Conservation (phyloP, 768 basidiomycete species). For the Plicaturopsis crispa region DNA sequence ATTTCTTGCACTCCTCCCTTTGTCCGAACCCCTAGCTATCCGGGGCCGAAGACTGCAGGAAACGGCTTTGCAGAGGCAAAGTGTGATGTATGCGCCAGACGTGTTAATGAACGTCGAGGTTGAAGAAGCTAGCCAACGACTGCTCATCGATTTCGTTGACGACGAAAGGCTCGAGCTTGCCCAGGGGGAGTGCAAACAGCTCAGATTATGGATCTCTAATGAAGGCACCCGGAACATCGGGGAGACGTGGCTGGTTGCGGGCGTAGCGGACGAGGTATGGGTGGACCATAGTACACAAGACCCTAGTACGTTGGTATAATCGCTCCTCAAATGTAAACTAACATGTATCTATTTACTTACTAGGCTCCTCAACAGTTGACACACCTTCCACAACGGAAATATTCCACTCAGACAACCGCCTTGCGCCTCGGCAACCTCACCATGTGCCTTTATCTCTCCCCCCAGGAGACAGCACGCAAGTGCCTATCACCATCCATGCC, state of each 20-base stretch:
- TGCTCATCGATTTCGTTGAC: slow-evolving; percentile 50
- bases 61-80: slow-evolving; percentile 63
- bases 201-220: slow-evolving; percentile 59
- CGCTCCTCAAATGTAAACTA: too few relatives aligned
- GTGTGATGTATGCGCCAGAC: slow-evolving; percentile 67
- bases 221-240: slow-evolving; percentile 48
- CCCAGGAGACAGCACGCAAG: slow-evolving; percentile 40
- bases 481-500: slow-evolving; percentile 52
- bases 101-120: slow-evolving; percentile 52
- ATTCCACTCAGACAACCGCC: slow-evolving; percentile 43
- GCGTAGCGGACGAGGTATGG: slow-evolving; percentile 59
- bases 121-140: slow-evolving; percentile 54
- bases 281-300: slow-evolving; percentile 22
- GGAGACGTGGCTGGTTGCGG: slow-evolving; percentile 68
- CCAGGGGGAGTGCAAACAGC: slow-evolving; percentile 60
- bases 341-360: too few relatives aligned
- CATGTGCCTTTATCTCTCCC: slow-evolving; percentile 30
- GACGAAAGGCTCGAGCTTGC: slow-evolving; percentile 43
- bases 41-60: slow-evolving; percentile 75
- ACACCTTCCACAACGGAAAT: slow-evolving; percentile 24
- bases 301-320: slow-evolving; percentile 10
- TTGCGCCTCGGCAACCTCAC: slow-evolving; percentile 38
- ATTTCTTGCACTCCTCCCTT: slow-evolving; percentile 69
- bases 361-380: too few relatives aligned
- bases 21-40: slow-evolving; percentile 54